phyloP scores from a whole-genome alignment of 2,329 filamentous ascomycete species.

The Alternaria alternata region DNA sequence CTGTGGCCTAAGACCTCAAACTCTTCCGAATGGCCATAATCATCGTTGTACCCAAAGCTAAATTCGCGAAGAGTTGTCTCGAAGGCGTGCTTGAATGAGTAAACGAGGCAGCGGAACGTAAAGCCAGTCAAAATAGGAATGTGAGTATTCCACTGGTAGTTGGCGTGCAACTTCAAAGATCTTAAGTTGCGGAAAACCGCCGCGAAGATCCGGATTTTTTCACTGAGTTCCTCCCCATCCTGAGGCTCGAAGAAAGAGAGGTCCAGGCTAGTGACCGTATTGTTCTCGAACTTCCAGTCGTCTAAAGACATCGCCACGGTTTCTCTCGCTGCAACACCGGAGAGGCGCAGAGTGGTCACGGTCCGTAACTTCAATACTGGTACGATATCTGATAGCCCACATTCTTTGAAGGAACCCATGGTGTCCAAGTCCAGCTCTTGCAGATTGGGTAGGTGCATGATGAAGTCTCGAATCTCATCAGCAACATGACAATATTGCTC shows the following conservation, averaged over 20 bases:
- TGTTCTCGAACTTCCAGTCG: conserved; percentile 15
- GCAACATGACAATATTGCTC: background rate
- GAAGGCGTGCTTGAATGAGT: conserved; percentile 12
- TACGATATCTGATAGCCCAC: background rate
- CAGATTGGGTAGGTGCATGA: conserved; percentile 6
- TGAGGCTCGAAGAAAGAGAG: conserved; percentile 10
- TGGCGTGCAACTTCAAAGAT: conserved; percentile 6
- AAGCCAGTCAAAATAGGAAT: conserved; percentile 1
- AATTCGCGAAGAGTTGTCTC: conserved; percentile 15
- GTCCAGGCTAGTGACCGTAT: conserved; percentile 4
- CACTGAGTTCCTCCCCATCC: conserved; percentile 1
- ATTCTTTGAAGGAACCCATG: background rate
- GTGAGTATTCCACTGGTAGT: background rate
- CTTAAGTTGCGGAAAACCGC: conserved; percentile 5
- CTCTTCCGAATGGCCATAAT: background rate
- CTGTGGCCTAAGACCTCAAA: background rate
- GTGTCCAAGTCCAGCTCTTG: conserved; percentile 9
- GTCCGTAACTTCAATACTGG: conserved; percentile 5
- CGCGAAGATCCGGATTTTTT: conserved; percentile 9
- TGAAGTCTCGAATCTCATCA: background rate
- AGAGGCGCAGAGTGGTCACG: conserved; percentile 8
- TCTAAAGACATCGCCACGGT: background rate
- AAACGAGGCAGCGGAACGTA: conserved; percentile 12
- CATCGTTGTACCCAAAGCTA: conserved; percentile 8
- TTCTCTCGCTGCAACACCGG: background rate